Evolutionary conservation across 2,329 filamentous ascomycete genomes (phyloP).

Genomic region (Apiospora pterosperma): DNA sequence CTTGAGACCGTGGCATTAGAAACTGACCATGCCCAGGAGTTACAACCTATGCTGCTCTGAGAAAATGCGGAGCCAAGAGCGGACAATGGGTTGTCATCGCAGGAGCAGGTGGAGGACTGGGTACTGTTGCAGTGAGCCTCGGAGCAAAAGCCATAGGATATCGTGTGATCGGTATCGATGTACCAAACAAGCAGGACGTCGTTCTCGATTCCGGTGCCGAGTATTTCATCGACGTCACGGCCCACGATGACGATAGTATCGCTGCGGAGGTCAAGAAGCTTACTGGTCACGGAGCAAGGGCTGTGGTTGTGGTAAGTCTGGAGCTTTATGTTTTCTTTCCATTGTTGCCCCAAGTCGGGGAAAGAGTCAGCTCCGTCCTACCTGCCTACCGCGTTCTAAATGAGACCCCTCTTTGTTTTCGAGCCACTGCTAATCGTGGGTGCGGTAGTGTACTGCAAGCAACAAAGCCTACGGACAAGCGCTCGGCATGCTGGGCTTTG

Average conservation of each 20-base stretch:
- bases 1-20: constrained; percentile 30
- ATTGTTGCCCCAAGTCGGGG: background rate
- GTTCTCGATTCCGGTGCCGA: constrained; percentile 61
- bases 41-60: constrained; percentile 63
- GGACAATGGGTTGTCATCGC: constrained; percentile 60
- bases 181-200: constrained; percentile 56
- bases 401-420: background rate
- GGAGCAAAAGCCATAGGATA: constrained; percentile 49
- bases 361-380: too few relatives aligned
- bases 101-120: constrained; percentile 61
- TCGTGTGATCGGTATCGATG: constrained; percentile 64
- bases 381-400: too few relatives aligned
- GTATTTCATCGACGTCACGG: constrained; percentile 60
- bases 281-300: constrained; percentile 57
- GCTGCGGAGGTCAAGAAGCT: constrained; percentile 52
- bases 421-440: background rate
- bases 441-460: constrained; percentile 49
- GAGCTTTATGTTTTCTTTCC: background rate
- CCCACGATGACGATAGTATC: constrained; percentile 41
- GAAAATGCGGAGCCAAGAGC: constrained; percentile 54
- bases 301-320: constrained; percentile 33
- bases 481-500: constrained; percentile 42
- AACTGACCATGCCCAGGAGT: constrained; percentile 39
- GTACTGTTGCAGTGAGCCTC: constrained; percentile 42
- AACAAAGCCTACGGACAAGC: constrained; percentile 49